phyloP scores from a whole-genome alignment of 768 basidiomycete genomes.

The Leccinellum luteum region DNA sequence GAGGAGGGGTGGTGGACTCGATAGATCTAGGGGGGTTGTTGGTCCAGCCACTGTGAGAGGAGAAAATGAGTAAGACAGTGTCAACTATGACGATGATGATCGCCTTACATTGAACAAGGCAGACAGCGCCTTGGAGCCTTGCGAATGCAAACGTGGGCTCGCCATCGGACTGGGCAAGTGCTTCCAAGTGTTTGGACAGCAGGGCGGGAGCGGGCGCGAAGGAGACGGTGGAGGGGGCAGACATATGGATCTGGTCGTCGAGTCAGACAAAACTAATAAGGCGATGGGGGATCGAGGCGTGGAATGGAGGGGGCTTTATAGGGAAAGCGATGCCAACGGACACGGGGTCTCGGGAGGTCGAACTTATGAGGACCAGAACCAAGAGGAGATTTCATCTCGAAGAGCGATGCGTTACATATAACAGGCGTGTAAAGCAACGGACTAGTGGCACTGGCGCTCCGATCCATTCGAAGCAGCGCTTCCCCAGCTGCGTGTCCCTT shows the following conservation, averaged over 20 bases:
- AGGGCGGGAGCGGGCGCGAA: constrained; percentile 21
- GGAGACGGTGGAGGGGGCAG: constrained; percentile 11
- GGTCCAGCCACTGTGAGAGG: constrained; percentile 13
- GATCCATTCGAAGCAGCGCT: background rate
- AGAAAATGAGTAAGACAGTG: background rate
- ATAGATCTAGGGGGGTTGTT: constrained; percentile 12
- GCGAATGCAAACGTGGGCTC: constrained; percentile 38
- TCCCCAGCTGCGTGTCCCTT: background rate
- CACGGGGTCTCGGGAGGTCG: background rate
- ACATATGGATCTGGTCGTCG: constrained; percentile 3
- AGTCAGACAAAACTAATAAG: background rate
- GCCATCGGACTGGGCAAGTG: background rate
- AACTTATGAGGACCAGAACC: background rate
- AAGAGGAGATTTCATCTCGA: background rate
- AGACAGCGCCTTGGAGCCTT: constrained; percentile 23
- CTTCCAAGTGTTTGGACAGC: constrained; percentile 14
- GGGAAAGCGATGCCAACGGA: background rate
- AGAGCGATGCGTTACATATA: background rate
- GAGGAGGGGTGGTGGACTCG: constrained; percentile 15
- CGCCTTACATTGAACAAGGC: constrained; percentile 30
- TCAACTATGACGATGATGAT: background rate
- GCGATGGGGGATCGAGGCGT: background rate
- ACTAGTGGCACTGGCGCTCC: background rate
- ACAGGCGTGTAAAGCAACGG: background rate
- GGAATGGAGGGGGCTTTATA: background rate